phyloP scores from a whole-genome alignment of 805 yeast species.

The Dipodascopsis tothii region DNA sequence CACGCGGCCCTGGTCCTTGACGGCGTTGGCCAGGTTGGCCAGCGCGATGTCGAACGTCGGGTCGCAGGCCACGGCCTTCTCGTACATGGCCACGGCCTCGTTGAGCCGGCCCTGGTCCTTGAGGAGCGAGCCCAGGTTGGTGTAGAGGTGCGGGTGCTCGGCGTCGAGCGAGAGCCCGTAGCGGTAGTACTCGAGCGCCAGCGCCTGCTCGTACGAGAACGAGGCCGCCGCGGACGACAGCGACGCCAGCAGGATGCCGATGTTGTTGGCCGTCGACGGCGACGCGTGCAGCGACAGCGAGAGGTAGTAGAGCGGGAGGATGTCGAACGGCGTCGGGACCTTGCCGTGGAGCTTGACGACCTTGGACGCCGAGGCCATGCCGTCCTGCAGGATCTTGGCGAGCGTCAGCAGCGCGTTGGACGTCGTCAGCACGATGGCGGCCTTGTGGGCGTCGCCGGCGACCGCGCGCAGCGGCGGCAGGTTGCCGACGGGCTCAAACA shows the following conservation, averaged over 20 bases:
- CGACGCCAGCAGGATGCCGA: slow-evolving; percentile 30
- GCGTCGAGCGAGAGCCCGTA: slow-evolving; percentile 29
- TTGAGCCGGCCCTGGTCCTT: slow-evolving; percentile 29
- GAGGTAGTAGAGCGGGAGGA: slow-evolving; percentile 28
- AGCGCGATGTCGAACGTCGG: slow-evolving; percentile 30
- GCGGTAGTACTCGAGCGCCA: slow-evolving; percentile 29
- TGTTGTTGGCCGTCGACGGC: slow-evolving; percentile 31
- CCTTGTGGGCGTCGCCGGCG: slow-evolving; percentile 10
- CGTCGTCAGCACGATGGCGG: slow-evolving; percentile 14
- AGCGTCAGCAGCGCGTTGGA: slow-evolving; percentile 30
- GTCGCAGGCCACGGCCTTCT: slow-evolving; percentile 29
- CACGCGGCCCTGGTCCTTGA: slow-evolving; percentile 30
- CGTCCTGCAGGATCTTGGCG: slow-evolving; percentile 32
- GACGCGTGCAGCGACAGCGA: slow-evolving; percentile 29
- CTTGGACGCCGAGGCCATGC: slow-evolving; percentile 24
- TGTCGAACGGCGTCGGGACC: slow-evolving; percentile 27
- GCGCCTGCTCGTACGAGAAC: slow-evolving; percentile 14
- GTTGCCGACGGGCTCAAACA: slow-evolving; percentile 13
- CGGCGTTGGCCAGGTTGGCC: slow-evolving; percentile 30
- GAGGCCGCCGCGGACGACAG: slow-evolving; percentile 14
- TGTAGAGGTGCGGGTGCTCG: slow-evolving; percentile 32
- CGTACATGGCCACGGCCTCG: slow-evolving; percentile 29
- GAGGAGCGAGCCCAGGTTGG: slow-evolving; percentile 30
- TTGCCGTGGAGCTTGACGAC: slow-evolving; percentile 25
- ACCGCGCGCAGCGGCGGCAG: slow-evolving; percentile 10